phyloP scores from a whole-genome alignment of 2,329 filamentous ascomycete genomes.

The Neofusicoccum sp. region DNA sequence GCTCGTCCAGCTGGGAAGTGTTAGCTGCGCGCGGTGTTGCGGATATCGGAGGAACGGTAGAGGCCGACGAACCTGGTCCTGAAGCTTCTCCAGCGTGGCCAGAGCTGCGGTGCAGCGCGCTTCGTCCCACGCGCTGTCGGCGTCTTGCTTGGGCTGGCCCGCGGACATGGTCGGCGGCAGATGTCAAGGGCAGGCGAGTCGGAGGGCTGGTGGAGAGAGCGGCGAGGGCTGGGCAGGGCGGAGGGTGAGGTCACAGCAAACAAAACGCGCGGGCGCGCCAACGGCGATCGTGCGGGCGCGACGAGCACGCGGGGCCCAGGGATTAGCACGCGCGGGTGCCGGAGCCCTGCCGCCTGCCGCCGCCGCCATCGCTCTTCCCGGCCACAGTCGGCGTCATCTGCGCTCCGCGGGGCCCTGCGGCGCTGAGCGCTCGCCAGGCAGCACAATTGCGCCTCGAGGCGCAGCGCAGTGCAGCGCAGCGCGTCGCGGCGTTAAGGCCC shows the following conservation, averaged over 20 bases:
- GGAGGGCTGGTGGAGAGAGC: not conserved
- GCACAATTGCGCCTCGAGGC: not conserved
- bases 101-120: conserved; percentile 45
- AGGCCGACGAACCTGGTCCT: conserved; percentile 40
- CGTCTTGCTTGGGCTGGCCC: too few species aligned
- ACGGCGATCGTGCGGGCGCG: conserved; percentile 7
- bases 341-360: not conserved
- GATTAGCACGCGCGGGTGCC: not conserved
- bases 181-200: too few species aligned
- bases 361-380: not conserved
- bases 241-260: not conserved
- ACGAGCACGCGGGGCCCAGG: not conserved
- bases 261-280: not conserved
- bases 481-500: not conserved
- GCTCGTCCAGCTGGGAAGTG: conserved; percentile 40
- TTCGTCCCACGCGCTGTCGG: conserved; percentile 38
- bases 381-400: not conserved
- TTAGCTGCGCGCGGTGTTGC: conserved; percentile 18
- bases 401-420: not conserved
- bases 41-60: not conserved
- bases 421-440: not conserved
- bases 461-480: not conserved
- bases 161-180: not conserved
- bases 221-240: not conserved
- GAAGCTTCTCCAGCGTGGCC: conserved; percentile 47